Base-by-base conservation (phyloP, 2,329 filamentous ascomycete genomes). In the Fusarium proliferatum region DNA sequence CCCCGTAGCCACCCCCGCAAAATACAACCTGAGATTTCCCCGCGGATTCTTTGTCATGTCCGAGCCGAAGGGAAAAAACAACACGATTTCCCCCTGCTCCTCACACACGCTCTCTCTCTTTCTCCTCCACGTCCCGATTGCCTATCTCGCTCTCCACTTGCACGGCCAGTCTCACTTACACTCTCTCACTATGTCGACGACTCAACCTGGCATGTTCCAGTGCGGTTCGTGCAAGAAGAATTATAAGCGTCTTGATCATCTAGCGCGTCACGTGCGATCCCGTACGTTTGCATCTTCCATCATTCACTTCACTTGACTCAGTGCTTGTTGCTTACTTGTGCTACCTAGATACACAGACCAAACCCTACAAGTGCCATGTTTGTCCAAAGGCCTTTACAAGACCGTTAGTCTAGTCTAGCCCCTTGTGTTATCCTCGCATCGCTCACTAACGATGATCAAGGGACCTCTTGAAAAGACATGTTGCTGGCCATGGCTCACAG, bases 221-320 rank as follows among this genome's bases (percentile, higher is more conserved):
- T 80, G 79, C 33, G 78, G 75, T 21, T 72, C 68, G 6, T 79
- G 78, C 39, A 72, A 79, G 30, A 75, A 72, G 39, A 69, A 71
- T 11, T 81, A 79, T 52, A 79, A 73, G 45, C 75, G 80, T 9
- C 57, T 79, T 46, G 80, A 81, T 51, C 80, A 81, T 70, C 72
- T 81, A 13, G 75, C 77, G 16, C 79, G 80, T 34, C 80, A 81
- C 69, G 75, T 81, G 26, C 76, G 79, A n/a, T 80, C 80, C 15
- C 80, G 80, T 82, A 73, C 45, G 77, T 64, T 4, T 19, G 42
- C n/a, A 12, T 23, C 26, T 15, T 8, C 15, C 61, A 23, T 16
- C 26, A 21, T 17, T 8, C 16, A 39, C 34, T 17, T 8, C 16
- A 39, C 34, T 48, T 19, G 19, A 34, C 15, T 8, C 21, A 28